Evolutionary conservation across 179 eudicot genomes (phyloP), one percentile per base, ranked within the genome.

Genomic region (Spinacia oleracea): DNA sequence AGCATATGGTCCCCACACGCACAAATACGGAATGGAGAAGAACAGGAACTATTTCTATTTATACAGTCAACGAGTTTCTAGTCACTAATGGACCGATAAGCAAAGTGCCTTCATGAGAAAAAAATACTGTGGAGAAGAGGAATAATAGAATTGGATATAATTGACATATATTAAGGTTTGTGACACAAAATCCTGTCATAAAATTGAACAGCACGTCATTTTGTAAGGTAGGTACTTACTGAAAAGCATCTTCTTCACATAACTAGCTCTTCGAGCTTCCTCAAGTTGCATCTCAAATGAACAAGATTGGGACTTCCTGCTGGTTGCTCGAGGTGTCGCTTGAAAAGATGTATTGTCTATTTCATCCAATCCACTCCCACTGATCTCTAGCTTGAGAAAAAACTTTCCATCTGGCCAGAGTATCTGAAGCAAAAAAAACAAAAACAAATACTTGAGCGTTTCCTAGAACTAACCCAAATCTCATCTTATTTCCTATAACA

Each of bases 341-440:
- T 83, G 89, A 58, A 83, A 87, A 74, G 84, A 83, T 80, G 79
- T 84, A 35, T 80, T 77, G 55, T 88, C 87, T 82, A 84, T 46
- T 70, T 82, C 91, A 79, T 85, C 90, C 21, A 63, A 70, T 55
- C 84, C 83, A 25, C 77, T 76, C 74, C 78, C 87, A 78, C 70
- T 70, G 16, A 81, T 84, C 78, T 81, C 85, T 76, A 90, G 75
- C 81, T 83, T 90, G 62, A 83, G 84, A 84, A 94, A 96, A 85
- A 96, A 96, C 70, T 81, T 92, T 21, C 97, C 99, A 80, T 84
- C 92, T 55, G 98, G 99, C 98, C 98, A 96, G 10, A 96, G 90
- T 80, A 91, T 82, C 99, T 94, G 86, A 81, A 87, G 20, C 64
- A 73, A 55, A 83, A 2, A 67, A 58, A 68, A 83, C 4, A 67